Base-by-base conservation (phyloP, 2,329 filamentous ascomycete species). In the Fusarium veterinarium region DNA sequence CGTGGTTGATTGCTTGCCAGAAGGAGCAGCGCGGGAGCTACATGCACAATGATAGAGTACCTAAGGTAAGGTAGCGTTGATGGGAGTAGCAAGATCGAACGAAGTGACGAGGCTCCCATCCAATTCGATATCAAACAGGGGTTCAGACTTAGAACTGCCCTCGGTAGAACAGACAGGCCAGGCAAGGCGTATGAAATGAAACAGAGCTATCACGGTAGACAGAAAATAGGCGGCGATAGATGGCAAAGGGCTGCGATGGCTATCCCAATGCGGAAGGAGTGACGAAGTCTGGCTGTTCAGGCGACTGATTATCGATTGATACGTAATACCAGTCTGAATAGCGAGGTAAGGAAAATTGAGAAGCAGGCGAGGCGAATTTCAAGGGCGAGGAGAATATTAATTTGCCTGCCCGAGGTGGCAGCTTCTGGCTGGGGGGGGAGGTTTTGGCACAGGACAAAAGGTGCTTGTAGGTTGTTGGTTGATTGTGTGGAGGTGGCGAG, bases 401-500 rank as follows among this genome's bases (percentile, higher is more conserved):
- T 55, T 53, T 60, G 55, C 58, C 46, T 56, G 52, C 55, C 51
- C 28, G 31, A 51, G 48, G 57, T 49, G 48, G 48, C 45, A 69
- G 58, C 45, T 67, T 61, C 52, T 51, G 67, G 61, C 55, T 60
- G 62, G 63, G 60, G 31, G 33, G 37, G 44, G n/a, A 40, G 58
- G 48, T 45, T 52, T 38, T 48, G 40, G 58, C 49, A 46, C 37
- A 60, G 41, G 30, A 46, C 40, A 23, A 44, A 41, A 46, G 66
- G 40, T 45, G 55, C 31, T 49, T 30, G 41, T 46, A 55, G 51
- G 51, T 37, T 37, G 55, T 56, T 42, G 37, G 51, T 37, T 60
- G 55, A 46, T 67, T 48, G 56, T 71, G 75, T 74, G 73, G 72
- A 78, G 73, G 76, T 77, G 76, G 76, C 75, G 64, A 77, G 37